A percentile compares a stretch with the other conserved stretches of the same genome.
These are phyloP conservation scores for Cardamine occulta DNA, from an alignment of 345 rosid genomes.

Conservation along the genomic window DNA sequence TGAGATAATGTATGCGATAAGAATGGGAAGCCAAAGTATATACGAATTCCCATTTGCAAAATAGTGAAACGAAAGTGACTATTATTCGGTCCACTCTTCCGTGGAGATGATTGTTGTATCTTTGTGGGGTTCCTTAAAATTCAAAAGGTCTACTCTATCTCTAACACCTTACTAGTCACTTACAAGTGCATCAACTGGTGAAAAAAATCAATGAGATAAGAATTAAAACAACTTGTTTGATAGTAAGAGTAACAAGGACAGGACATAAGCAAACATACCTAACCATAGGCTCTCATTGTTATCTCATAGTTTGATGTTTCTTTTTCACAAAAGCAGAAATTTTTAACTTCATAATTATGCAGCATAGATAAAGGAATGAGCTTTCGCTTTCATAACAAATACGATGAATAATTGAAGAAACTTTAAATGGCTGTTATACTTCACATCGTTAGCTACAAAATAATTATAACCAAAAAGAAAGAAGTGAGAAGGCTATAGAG, in stretches of 20 bases:
- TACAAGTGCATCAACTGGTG: slow-evolving; percentile 42
- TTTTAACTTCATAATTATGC: slow-evolving; percentile 34
- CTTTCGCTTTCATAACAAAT: slow-evolving; percentile 32
- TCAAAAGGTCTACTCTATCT: slow-evolving; percentile 30
- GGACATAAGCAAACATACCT: slow-evolving; percentile 41
- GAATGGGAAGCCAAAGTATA: slow-evolving; percentile 35
- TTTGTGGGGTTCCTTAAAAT: slow-evolving; percentile 45
- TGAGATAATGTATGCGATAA: slow-evolving; percentile 36
- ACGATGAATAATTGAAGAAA: slow-evolving; percentile 30
- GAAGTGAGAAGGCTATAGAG: slow-evolving; percentile 31
- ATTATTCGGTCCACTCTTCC: slow-evolving; percentile 45
- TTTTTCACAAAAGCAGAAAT: slow-evolving; percentile 13
- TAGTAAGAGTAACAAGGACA: slow-evolving; percentile 36
- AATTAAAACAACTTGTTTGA: slow-evolving; percentile 25
- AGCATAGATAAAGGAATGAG: slow-evolving; percentile 28
- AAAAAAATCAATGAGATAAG: slow-evolving; percentile 32
- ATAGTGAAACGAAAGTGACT: slow-evolving; percentile 38
- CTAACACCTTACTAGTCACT: slow-evolving; percentile 32
- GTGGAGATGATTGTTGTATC: slow-evolving; percentile 42
- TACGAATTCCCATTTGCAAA: slow-evolving; percentile 43
- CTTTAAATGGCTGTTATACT: slow-evolving; percentile 41
- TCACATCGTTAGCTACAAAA: slow-evolving; percentile 39
- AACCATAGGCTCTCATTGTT: slow-evolving; percentile 29
- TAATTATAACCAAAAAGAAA: slow-evolving; percentile 22
- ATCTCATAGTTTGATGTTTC: slow-evolving; percentile 30